A percentile compares a stretch with the other conserved stretches of the same genome.
Conservation (phyloP, 75 land plant species). For the Sequoiadendron giganteum region DNA sequence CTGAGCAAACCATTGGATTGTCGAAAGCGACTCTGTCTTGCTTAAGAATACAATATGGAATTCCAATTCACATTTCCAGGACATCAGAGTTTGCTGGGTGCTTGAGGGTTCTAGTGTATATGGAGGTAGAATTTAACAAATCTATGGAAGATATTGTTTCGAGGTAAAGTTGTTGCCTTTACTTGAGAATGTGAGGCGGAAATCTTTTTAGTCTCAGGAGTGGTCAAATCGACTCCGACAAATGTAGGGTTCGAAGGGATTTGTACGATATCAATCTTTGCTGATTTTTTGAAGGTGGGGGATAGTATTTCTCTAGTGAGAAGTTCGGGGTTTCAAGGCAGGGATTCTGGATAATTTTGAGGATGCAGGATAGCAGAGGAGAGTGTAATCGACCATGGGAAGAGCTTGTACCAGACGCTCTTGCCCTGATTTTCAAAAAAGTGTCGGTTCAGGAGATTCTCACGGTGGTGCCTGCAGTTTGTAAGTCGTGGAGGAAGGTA, state of each 20-base stretch:
- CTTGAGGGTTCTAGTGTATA: not conserved
- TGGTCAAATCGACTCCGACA: not conserved
- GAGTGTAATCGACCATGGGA: constrained; percentile 40
- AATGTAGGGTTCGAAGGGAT: not conserved
- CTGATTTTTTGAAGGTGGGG: not conserved
- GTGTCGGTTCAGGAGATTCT: constrained; percentile 60
- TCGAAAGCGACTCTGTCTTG: not conserved
- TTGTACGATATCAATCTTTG: not conserved
- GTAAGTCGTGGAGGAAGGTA: constrained; percentile 64
- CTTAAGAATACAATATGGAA: not conserved
- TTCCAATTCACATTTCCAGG: not conserved
- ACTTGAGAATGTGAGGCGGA: too few relatives aligned
- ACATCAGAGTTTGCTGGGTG: not conserved
- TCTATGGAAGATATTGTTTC: too few relatives aligned
- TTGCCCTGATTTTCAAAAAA: constrained; percentile 63
- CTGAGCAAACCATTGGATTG: not conserved
- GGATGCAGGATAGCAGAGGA: not conserved
- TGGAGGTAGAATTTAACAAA: not conserved
- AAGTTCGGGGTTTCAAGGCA: not conserved
- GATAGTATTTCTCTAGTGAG: not conserved
- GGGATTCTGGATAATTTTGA: not conserved
- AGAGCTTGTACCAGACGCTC: constrained; percentile 72
- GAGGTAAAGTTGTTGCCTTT: too few relatives aligned
- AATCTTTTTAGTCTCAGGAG: not conserved
- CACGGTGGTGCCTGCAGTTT: constrained; percentile 63